Evolutionary conservation across 441 rosid species (phyloP).

Genomic region (Populus trichocarpa): DNA sequence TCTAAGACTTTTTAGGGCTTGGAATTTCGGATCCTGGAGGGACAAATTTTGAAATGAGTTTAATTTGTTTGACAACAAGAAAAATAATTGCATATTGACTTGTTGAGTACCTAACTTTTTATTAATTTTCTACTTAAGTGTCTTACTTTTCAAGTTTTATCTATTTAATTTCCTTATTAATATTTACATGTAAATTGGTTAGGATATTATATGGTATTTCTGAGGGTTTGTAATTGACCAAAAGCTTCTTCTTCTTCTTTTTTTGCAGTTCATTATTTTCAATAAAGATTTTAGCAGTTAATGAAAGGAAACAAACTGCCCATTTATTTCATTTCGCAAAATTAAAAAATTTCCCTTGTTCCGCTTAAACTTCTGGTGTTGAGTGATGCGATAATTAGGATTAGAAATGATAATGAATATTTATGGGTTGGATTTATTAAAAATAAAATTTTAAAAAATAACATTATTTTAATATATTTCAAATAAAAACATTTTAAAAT

Average conservation of each 20-base stretch:
- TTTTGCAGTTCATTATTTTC: not conserved
- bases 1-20: constrained; percentile 7
- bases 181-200: not conserved
- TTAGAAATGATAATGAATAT: no score
- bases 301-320: not conserved
- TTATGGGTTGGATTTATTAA: no score
- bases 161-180: no score
- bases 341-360: not conserved
- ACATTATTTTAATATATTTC: no score
- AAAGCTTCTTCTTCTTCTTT: not conserved
- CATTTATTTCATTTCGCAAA: not conserved
- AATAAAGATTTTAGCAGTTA: not conserved
- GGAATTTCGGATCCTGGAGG: not conserved
- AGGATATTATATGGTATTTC: not conserved
- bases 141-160: no score
- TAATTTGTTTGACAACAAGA: not conserved
- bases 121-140: no score
- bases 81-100: no score
- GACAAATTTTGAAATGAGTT: not conserved
- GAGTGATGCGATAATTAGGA: no score
- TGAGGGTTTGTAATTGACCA: not conserved
- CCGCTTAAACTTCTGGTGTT: not conserved
- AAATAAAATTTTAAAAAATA: no score
- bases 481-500: no score
- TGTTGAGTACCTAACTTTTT: no score